These are phyloP conservation scores for Xylaria sp. DNA, from an alignment of 2,329 filamentous ascomycete genomes.

Conservation along the genomic window DNA sequence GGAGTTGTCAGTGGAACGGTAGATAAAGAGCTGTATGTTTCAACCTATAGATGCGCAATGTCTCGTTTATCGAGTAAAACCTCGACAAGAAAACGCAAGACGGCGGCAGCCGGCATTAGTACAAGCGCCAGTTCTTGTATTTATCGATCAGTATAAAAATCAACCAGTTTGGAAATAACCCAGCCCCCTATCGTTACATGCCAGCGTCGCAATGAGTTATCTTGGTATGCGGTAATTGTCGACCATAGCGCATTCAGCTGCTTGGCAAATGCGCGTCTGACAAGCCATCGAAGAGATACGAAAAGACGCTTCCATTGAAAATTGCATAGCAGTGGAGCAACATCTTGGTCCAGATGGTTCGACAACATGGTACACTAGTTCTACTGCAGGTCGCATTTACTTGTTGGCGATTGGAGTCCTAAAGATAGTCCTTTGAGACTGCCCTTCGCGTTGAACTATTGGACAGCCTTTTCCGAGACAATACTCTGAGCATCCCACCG, in stretches of 20 bases:
- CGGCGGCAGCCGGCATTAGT: background rate
- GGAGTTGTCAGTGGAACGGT: background rate
- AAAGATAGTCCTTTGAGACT: background rate
- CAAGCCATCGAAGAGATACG: background rate
- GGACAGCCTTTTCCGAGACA: background rate
- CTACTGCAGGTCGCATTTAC: background rate
- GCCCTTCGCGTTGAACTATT: background rate
- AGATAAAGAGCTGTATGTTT: background rate
- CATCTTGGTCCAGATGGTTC: background rate
- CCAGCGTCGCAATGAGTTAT: background rate
- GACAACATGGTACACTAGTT: background rate
- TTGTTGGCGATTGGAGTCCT: background rate
- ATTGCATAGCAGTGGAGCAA: background rate
- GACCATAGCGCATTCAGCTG: background rate
- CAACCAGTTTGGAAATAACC: background rate
- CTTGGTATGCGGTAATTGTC: background rate
- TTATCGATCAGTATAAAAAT: background rate
- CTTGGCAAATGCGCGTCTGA: background rate
- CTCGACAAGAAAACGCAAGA: background rate
- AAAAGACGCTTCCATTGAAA: background rate
- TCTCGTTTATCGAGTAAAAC: background rate
- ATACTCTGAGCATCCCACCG: background rate
- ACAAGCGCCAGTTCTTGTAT: background rate
- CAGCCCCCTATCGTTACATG: background rate
- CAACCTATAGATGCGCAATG: background rate